Evolutionary conservation across 179 eudicot species (phyloP).

Genomic region (Heliamphora pulchella): DNA sequence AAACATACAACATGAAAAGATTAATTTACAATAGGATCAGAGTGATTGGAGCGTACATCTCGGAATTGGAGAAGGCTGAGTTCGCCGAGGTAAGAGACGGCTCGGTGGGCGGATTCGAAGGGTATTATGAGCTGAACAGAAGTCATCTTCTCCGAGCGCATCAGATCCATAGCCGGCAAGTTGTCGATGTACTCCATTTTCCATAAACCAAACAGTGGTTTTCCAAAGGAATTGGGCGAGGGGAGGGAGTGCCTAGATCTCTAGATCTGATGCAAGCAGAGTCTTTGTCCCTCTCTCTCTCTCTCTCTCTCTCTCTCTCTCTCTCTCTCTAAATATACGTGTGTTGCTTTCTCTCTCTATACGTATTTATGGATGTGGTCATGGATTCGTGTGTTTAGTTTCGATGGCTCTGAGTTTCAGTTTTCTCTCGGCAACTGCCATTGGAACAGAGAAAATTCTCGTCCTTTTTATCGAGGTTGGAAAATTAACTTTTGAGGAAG

Average conservation of each 20-base stretch:
- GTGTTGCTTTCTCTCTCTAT: constrained; percentile 3
- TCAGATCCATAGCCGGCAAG: constrained; percentile 82
- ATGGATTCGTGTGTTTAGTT: background rate
- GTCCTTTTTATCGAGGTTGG: background rate
- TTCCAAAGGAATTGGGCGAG: background rate
- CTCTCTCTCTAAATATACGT: background rate
- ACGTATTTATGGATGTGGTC: background rate
- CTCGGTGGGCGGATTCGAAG: constrained; percentile 89
- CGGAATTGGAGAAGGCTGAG: constrained; percentile 89
- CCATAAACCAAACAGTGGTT: constrained; percentile 29
- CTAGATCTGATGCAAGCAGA: constrained; percentile 14
- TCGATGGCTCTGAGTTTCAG: background rate
- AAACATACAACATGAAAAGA: background rate
- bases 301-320: constrained; percentile 16
- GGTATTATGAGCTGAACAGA: constrained; percentile 79
- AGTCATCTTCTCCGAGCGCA: constrained; percentile 92
- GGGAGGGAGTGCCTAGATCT: background rate
- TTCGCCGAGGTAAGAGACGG: constrained; percentile 77
- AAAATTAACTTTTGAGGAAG: background rate
- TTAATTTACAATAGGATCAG: constrained; percentile 3
- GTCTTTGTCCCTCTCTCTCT: constrained; percentile 7
- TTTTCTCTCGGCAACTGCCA: constrained; percentile 8
- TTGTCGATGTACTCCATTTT: constrained; percentile 67
- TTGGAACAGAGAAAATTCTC: background rate
- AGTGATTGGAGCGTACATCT: constrained; percentile 39